These are phyloP conservation scores for Arctium lappa DNA, from an alignment of 129 eudicot genomes.

Conservation along the genomic window DNA sequence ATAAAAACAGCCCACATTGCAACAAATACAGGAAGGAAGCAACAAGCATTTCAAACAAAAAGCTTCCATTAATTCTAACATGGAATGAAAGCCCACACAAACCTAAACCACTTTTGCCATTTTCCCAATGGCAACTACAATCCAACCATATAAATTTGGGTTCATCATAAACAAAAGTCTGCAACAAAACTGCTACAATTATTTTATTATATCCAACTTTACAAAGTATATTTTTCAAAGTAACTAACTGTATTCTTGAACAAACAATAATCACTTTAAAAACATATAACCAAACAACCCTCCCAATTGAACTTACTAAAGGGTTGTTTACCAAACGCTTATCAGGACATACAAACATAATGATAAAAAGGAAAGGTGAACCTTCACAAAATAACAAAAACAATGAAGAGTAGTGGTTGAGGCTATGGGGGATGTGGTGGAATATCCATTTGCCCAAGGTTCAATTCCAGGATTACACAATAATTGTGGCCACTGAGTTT, in stretches of 20 bases:
- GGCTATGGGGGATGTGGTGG: no score
- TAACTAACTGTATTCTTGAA: not conserved
- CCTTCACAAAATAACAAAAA: no score
- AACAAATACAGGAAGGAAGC: not conserved
- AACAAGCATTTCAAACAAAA: slow-evolving; percentile 29
- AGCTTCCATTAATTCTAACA: not conserved
- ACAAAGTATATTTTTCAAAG: not conserved
- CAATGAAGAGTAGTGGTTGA: no score
- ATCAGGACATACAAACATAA: no score
- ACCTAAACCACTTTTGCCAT: slow-evolving; percentile 29
- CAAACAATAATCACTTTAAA: not conserved
- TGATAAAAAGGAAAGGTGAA: no score
- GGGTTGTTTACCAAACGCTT: no score
- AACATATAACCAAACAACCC: not conserved
- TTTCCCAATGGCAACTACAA: slow-evolving; percentile 7
- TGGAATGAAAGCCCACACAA: slow-evolving; percentile 5
- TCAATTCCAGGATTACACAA: no score
- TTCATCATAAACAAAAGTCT: not conserved
- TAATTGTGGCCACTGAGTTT: no score
- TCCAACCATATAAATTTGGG: not conserved
- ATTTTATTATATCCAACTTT: not conserved
- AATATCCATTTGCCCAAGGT: no score
- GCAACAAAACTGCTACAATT: no score
- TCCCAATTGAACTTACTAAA: no score
- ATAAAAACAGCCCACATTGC: not conserved